Evolutionary conservation across 2,329 filamentous ascomycete genomes (phyloP).

Genomic region (Botryotinia calthae): DNA sequence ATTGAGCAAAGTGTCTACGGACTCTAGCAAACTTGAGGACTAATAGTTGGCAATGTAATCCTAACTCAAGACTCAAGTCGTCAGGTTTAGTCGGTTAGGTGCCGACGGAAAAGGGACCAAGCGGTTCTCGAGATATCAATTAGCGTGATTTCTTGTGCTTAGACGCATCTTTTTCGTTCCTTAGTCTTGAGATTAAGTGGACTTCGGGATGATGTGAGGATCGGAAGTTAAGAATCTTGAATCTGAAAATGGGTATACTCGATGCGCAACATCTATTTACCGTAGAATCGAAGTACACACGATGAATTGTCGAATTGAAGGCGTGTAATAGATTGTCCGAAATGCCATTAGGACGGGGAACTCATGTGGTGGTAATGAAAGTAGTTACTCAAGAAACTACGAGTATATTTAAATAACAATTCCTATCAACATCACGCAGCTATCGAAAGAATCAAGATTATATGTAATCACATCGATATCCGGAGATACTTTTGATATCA

Average conservation of each 20-base stretch:
- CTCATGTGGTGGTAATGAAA: background rate
- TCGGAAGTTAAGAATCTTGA: background rate
- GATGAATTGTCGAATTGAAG: too few relatives aligned
- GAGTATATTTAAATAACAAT: background rate
- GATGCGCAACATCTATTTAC: background rate
- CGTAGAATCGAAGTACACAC: background rate
- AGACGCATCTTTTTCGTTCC: background rate
- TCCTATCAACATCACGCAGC: background rate
- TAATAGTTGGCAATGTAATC: background rate
- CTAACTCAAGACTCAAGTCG: background rate
- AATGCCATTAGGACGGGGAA: too few relatives aligned
- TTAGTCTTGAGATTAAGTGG: background rate
- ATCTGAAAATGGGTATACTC: background rate
- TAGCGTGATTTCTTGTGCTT: background rate
- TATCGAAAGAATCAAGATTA: background rate
- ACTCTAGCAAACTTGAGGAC: background rate
- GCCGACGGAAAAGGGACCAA: background rate
- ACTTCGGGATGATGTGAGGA: background rate
- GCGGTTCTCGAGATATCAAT: background rate
- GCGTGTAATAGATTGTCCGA: background rate
- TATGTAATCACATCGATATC: background rate
- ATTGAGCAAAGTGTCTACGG: background rate
- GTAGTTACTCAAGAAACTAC: background rate
- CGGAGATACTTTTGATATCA: background rate
- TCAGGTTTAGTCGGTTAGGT: background rate